Evolutionary conservation across 2,329 filamentous ascomycete genomes (phyloP).

Genomic region (Penicillium psychrosexuale): DNA sequence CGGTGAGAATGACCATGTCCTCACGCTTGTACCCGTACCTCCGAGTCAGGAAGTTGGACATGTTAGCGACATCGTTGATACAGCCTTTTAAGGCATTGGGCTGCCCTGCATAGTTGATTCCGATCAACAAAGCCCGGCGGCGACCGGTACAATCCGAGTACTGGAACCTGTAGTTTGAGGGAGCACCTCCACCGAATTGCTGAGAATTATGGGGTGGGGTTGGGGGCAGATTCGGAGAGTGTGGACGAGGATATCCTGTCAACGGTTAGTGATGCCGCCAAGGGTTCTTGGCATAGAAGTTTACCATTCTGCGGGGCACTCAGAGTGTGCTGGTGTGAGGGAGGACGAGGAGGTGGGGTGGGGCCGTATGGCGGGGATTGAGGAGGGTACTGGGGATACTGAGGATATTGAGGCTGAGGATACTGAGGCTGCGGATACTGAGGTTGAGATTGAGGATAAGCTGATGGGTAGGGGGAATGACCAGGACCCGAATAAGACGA

Average conservation of each 20-base stretch:
- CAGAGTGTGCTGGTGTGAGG: conserved; percentile 11
- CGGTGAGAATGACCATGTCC: conserved; percentile 95
- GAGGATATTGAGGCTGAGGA: conserved; percentile 2
- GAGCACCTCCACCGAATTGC: conserved; percentile 75
- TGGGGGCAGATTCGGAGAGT: conserved; percentile 56
- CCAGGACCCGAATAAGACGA: conserved; percentile 9
- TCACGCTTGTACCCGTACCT: conserved; percentile 88
- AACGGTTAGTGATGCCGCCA: background rate
- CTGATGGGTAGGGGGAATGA: conserved; percentile 5
- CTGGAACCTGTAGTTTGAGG: conserved; percentile 77
- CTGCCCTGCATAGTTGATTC: conserved; percentile 95
- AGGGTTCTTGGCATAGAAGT: background rate
- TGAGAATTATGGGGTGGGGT: conserved; percentile 66
- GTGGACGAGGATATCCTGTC: conserved; percentile 52
- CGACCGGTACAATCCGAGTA: conserved; percentile 88
- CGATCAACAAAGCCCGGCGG: conserved; percentile 84
- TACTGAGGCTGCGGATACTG: conserved; percentile 6
- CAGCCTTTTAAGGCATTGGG: conserved; percentile 84
- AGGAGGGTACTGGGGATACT: conserved; percentile 14
- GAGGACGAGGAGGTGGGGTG: conserved; percentile 10
- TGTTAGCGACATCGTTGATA: conserved; percentile 96
- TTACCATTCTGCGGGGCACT: conserved; percentile 16
- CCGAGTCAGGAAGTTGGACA: conserved; percentile 82
- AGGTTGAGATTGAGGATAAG: conserved; percentile 1
- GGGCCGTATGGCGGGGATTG: conserved; percentile 7